Conservation (phyloP, 352 stramenopile species). For the Phytophthora cryptogea region DNA sequence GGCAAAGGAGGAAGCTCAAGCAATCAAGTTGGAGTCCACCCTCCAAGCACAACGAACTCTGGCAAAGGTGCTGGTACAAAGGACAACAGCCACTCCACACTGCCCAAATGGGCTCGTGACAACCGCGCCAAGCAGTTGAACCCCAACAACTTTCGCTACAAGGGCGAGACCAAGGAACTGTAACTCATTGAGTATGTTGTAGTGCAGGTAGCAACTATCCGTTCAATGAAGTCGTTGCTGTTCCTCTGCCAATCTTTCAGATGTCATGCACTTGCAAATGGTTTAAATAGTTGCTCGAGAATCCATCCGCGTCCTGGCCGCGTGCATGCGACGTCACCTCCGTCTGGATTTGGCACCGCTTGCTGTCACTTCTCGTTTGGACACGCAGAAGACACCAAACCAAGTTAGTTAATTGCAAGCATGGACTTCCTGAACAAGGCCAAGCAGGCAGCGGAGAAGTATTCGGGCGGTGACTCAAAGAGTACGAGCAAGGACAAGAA, state of each 20-base stretch:
- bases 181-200: neutral
- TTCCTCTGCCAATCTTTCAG: conserved; percentile 4
- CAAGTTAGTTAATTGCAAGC: neutral
- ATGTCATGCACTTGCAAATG: neutral
- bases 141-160: conserved; percentile 29
- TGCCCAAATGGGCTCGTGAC: conserved; percentile 24
- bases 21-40: neutral
- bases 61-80: neutral
- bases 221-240: conserved; percentile 15
- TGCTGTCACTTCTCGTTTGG: conserved; percentile 25
- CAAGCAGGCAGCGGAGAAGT: conserved; percentile 20
- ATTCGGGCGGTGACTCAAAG: conserved; percentile 12
- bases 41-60: neutral
- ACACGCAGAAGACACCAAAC: neutral
- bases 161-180: conserved; percentile 6
- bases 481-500: conserved; percentile 26
- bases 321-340: conserved; percentile 12
- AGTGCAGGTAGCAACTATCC: neutral
- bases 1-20: neutral
- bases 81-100: neutral
- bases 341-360: conserved; percentile 15
- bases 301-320: neutral
- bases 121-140: conserved; percentile 38
- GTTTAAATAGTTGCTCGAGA: neutral
- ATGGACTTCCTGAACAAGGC: conserved; percentile 44